Evolutionary conservation across 176 grass and related monocot genomes (phyloP), one percentile per base, ranked within the genome.

Genomic region (Elaeis guineensis): DNA sequence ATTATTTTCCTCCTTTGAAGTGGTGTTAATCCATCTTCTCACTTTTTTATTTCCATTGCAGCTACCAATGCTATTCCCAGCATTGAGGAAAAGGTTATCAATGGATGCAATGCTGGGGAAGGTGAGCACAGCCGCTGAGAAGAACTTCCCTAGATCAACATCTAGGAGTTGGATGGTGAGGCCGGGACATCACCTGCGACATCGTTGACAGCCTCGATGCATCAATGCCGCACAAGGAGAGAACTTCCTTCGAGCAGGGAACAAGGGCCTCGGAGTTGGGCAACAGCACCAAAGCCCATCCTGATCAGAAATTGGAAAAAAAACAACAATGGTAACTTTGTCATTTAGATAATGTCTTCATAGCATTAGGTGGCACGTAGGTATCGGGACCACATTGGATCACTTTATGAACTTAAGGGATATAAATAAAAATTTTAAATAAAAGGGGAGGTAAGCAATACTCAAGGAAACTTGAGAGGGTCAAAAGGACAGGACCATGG

Each of bases 171-270:
- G 3, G 92, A 97, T 9, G 84, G 87, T 24, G 92, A 91, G 22
- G 87, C 84, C 0, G 92, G 92, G 92, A 97, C 71, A 97, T 97
- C 54, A 97, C 87, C 58, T 97, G 87, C 63, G 78, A 97, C 55
- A 91, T 97, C 64, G 69, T 97, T 4, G 92, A 97, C 50, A 55
- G n/a, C 17, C 72, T 95, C 28, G 90, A 95, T 67, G 82, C 79
- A 4, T 86, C 86, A 26, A 62, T 86, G 77, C 71, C 84, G 25
- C 90, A 86, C 67, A 58, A 79, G 76, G 85, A 89, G 15, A 70
- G 79, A 11, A 62, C 74, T 0, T 35, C 82, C 52, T 69, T 75
- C 66, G 62, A 49, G 50, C 61, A 22, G 80, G 74, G n/a, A 3
- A 35, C 39, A 54, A 4, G 50, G 48, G 14, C 3, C 28, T 9